Base-by-base conservation (phyloP, 768 basidiomycete species). In the Boletus sp. region DNA sequence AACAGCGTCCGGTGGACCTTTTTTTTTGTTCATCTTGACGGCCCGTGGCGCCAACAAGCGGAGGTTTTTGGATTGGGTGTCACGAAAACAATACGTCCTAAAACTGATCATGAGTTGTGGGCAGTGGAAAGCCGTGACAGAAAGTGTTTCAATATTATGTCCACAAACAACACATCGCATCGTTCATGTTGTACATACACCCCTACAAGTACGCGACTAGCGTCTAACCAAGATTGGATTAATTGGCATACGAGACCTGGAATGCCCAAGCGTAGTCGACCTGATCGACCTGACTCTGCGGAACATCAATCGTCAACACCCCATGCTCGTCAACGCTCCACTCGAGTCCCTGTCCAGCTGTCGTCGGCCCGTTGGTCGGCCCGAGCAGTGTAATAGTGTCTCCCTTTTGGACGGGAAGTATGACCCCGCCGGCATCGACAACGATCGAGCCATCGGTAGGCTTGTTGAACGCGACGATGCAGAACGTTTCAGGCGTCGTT, bases 401-500 rank as follows among this genome's bases (percentile, higher is more conserved):
- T 7, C 77, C 77, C 2, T 62, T 50, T 5, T 76, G 58, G 17
- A 83, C 53, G 1, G 82, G 81, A 13, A 81, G 59, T 19, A 69
- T 68, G 35, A 70, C 72, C 5, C 70, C 72, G 6, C 66, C 64
- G 2, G 50, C 58, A 19, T 70, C 64, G 1, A 83, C 63, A 2
- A 68, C 60, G 3, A 82, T 47, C 2, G 64, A 47, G 0, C 75
- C 72, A 0, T 64, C 34, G 2, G 52, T 54, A 0, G 80, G 80
- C 7, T 63, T 63, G 34, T 67, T 54, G 47, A 83, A 76, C 1
- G 76, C 70, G 37, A 81, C 63, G 56, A 83, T 70, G 56, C 79
- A 83, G 56, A 83, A 82, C 1, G 79, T 74, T n/a, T 60, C 73
- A 6, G 76, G 69, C 0, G 79, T 83, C 4, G 75, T 79, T 19